phyloP scores from a whole-genome alignment of 2,329 filamentous ascomycete genomes.

The Fusarium camptoceras region DNA sequence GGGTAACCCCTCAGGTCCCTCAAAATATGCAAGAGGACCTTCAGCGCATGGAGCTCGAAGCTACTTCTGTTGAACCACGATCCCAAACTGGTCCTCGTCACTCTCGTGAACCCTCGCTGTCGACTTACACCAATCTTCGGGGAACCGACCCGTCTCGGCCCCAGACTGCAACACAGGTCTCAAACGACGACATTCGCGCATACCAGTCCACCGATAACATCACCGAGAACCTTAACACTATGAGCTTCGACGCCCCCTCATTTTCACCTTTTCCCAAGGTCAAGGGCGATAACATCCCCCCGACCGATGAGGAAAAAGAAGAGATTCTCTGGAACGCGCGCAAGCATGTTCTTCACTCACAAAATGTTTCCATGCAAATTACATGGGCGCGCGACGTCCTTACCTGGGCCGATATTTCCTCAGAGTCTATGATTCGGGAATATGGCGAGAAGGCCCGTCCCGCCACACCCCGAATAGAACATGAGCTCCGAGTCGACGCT shows the following conservation, averaged over 20 bases:
- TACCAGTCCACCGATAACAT: conserved; percentile 54
- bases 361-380: conserved; percentile 95
- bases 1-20: conserved; percentile 94
- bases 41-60: conserved; percentile 88
- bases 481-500: conserved; percentile 87
- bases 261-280: conserved; percentile 95
- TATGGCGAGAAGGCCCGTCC: conserved; percentile 66
- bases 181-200: conserved; percentile 53
- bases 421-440: conserved; percentile 80
- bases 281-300: conserved; percentile 87
- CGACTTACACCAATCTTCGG: conserved; percentile 53
- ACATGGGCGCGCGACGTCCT: conserved; percentile 96
- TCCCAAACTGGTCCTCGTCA: conserved; percentile 51
- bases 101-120: conserved; percentile 59
- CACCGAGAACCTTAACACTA: conserved; percentile 53
- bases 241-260: conserved; percentile 72
- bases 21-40: conserved; percentile 97
- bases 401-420: conserved; percentile 85
- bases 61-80: conserved; percentile 61
- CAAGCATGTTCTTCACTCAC: conserved; percentile 86
- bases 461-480: conserved; percentile 86
- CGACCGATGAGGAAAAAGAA: conserved; percentile 94
- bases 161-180: conserved; percentile 50
- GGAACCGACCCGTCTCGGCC: conserved; percentile 47
- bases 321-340: conserved; percentile 87